These are phyloP conservation scores for Podospora didyma DNA, from an alignment of 495 filamentous ascomycete genomes.

Conservation along the genomic window DNA sequence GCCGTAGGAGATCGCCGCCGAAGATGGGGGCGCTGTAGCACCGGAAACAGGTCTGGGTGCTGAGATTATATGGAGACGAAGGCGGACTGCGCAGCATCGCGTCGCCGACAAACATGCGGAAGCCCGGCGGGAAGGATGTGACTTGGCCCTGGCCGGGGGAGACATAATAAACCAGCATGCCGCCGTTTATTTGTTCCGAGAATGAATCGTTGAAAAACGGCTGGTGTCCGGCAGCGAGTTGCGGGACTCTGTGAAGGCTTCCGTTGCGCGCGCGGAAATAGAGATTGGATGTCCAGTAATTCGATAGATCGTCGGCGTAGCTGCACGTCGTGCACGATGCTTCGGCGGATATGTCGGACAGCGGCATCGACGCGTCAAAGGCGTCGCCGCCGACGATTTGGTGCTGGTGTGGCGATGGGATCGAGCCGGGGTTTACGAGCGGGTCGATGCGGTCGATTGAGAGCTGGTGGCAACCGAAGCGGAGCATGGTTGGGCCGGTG, in stretches of 20 bases:
- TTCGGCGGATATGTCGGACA: conserved; percentile 20
- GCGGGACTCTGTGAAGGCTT: conserved; percentile 30
- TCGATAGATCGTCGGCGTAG: conserved; percentile 27
- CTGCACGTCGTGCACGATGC: conserved; percentile 26
- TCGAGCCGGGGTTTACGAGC: conserved; percentile 8
- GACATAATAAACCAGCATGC: too few species aligned
- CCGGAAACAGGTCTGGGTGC: conserved; percentile 33
- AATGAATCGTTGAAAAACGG: neutral
- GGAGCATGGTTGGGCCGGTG: too few species aligned
- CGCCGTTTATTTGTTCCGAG: too few species aligned
- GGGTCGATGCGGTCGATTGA: conserved; percentile 61
- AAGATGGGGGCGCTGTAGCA: conserved; percentile 22
- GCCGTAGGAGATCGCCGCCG: too few species aligned
- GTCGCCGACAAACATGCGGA: conserved; percentile 70
- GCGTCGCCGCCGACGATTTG: conserved; percentile 20
- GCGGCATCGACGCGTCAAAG: conserved; percentile 21
- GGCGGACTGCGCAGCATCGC: conserved; percentile 29
- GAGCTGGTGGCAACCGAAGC: conserved; percentile 45
- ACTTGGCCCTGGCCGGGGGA: conserved; percentile 26
- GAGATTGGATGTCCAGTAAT: conserved; percentile 36
- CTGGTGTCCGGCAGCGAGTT: too few species aligned
- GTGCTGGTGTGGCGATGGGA: conserved; percentile 13
- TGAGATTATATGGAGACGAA: conserved; percentile 23
- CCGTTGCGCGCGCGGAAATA: conserved; percentile 31
- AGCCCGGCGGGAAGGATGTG: conserved; percentile 46